Evolutionary conservation across 805 yeast genomes (phyloP), one percentile per base, ranked within the genome.

Genomic region (Saturnispora hagleri): DNA sequence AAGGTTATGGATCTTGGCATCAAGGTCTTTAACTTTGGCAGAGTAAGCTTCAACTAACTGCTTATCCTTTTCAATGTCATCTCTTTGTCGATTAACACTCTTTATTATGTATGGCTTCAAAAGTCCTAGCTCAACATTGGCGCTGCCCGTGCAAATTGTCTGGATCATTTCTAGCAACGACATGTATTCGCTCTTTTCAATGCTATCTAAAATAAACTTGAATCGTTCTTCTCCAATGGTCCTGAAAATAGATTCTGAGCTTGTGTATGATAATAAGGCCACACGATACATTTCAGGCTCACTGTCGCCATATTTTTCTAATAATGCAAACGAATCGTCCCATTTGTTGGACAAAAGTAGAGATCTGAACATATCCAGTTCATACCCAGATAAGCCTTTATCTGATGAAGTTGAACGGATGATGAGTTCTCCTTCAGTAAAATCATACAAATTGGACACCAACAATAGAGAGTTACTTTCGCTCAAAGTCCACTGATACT

Each of bases 21-120:
- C 69, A 61, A 82, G 79, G n/a, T 72, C 69, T 1, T 73, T 69
- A 0, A 89, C 75, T 60, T 90, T 97, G 1, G 66, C 60, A 51
- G 78, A 79, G 66, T 90, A 91, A 2, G 86, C 80, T 20, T 75
- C 73, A 5, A 84, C 77, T 44, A 91, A 73, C 60, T 78, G 79
- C 45, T 73, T 72, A 62, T 88, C 89, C 54, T 83, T 82, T n/a
- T 69, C 69, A 35, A 86, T 84, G 52, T 86, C 95, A 40, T 71
- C 71, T 53, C 77, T 77, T 58, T 84, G 85, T 1, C 70, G 64
- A 43, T 77, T 73, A 43, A 89, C 75, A 55, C 79, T 77, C 9
- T 79, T 80, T 12, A 85, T 70, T 31, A 93, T 69, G 52, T 82
- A 81, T 26, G 82, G 81, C 60, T 84, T 83, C 28, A 93, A 73